Conservation (phyloP, 1,284 basidiomycete genomes). For the Naganishia albida region DNA sequence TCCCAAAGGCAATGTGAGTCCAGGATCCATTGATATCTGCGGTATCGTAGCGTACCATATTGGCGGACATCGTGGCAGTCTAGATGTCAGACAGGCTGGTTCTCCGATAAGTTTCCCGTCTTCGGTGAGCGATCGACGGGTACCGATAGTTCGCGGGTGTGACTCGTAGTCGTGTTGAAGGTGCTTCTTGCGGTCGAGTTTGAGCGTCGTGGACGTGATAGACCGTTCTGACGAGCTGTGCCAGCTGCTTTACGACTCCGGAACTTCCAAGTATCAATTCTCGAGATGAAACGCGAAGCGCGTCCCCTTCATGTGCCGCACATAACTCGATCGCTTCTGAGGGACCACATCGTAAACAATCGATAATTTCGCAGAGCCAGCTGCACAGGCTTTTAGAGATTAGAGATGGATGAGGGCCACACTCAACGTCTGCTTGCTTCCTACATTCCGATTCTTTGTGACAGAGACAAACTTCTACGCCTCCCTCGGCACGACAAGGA, state of each 20-base stretch:
- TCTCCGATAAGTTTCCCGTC: no score
- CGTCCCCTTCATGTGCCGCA: conserved; percentile 19
- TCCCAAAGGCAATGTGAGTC: not conserved
- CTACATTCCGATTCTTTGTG: no score
- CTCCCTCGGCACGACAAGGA: not conserved
- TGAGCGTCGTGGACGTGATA: no score
- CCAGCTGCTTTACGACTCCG: no score
- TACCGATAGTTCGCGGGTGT: not conserved
- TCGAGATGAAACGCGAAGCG: conserved; percentile 19
- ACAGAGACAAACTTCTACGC: no score
- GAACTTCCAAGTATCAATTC: not conserved
- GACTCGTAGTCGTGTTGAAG: not conserved
- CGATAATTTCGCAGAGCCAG: conserved; percentile 9
- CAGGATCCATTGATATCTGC: not conserved
- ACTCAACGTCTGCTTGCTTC: no score
- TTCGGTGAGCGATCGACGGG: no score
- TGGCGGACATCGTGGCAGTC: conserved; percentile 24
- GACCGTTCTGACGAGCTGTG: not conserved
- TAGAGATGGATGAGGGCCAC: no score
- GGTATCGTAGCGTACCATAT: conserved; percentile 17
- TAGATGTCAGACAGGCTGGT: not conserved
- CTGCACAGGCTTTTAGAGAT: no score
- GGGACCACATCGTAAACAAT: conserved; percentile 9
- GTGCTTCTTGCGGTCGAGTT: not conserved
- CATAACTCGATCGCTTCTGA: conserved; percentile 3